A percentile compares a stretch with the other conserved stretches of the same genome.
phyloP scores from a whole-genome alignment of 805 yeast species.

The Lipomyces sp. region DNA sequence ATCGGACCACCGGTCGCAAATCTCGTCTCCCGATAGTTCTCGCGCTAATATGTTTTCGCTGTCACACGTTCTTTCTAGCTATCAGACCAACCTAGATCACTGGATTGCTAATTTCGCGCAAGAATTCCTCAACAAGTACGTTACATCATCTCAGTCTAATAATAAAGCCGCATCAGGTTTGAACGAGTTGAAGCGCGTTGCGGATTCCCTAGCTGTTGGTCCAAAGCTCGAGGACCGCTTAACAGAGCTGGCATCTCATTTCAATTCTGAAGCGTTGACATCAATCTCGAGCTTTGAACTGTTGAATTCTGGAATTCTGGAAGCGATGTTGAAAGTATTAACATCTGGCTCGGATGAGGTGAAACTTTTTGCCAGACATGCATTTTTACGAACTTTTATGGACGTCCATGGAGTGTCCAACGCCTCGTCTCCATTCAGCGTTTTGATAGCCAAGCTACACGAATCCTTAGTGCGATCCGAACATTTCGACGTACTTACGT shows the following conservation, averaged over 20 bases:
- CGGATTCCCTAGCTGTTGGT: conserved; percentile 40
- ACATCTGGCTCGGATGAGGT: conserved; percentile 20
- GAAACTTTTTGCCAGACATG: conserved; percentile 34
- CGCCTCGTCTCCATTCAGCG: conserved; percentile 48
- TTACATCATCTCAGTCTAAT: conserved; percentile 25
- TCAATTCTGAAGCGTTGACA: conserved; percentile 27
- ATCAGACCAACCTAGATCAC: conserved; percentile 16
- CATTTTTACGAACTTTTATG: conserved; percentile 51
- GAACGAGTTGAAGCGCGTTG: conserved; percentile 37
- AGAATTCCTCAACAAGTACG: conserved; percentile 24
- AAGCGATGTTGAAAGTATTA: conserved; percentile 46
- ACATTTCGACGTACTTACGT: conserved; percentile 64
- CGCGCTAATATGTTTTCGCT: conserved; percentile 2
- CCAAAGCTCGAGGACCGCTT: conserved; percentile 44
- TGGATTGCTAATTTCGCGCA: conserved; percentile 18
- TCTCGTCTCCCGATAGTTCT: conserved; percentile 6
- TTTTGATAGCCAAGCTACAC: conserved; percentile 64
- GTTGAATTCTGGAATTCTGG: conserved; percentile 67
- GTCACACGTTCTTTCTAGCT: conserved; percentile 6
- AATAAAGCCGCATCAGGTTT: conserved; percentile 41
- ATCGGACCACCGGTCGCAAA: background rate
- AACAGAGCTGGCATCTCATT: conserved; percentile 46
- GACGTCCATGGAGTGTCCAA: conserved; percentile 25
- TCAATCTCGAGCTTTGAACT: conserved; percentile 75
- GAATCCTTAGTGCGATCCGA: conserved; percentile 77